A percentile compares a stretch with the other conserved stretches of the same genome.
phyloP scores from a whole-genome alignment of 2,329 filamentous ascomycete species.

The Aureobasidium leucospermi region DNA sequence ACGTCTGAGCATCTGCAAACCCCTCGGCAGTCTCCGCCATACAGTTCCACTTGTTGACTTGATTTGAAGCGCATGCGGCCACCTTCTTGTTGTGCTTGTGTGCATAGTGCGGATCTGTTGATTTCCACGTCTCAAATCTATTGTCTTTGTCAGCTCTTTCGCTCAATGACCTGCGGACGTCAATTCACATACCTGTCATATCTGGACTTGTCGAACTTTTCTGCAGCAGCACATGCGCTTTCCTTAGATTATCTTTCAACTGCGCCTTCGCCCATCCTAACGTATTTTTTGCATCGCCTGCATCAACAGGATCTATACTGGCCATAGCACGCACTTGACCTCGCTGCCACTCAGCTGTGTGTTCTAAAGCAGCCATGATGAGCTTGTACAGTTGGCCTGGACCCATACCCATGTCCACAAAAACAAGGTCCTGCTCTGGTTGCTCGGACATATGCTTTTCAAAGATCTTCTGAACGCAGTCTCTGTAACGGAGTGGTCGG shows the following conservation, averaged over 20 bases:
- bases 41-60: too few species aligned
- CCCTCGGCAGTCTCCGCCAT: too few species aligned
- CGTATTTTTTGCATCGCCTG: neutral
- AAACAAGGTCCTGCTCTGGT: neutral
- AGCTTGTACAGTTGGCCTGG: neutral
- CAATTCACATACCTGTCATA: too few species aligned
- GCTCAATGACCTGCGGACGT: too few species aligned
- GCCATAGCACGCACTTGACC: neutral
- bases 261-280: neutral
- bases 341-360: neutral
- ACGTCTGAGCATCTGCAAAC: too few species aligned
- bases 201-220: too few species aligned
- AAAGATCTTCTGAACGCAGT: neutral
- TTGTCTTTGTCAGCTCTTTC: too few species aligned
- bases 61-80: too few species aligned
- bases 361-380: neutral
- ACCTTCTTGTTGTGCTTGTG: too few species aligned
- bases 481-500: neutral
- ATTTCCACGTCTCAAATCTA: too few species aligned
- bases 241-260: neutral
- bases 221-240: neutral
- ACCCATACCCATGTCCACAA: neutral
- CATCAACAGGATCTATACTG: slow-evolving; percentile 1
- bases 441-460: neutral
- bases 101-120: too few species aligned